Evolutionary conservation across 1,284 basidiomycete species (phyloP).

Genomic region (Thelephora terrestris): DNA sequence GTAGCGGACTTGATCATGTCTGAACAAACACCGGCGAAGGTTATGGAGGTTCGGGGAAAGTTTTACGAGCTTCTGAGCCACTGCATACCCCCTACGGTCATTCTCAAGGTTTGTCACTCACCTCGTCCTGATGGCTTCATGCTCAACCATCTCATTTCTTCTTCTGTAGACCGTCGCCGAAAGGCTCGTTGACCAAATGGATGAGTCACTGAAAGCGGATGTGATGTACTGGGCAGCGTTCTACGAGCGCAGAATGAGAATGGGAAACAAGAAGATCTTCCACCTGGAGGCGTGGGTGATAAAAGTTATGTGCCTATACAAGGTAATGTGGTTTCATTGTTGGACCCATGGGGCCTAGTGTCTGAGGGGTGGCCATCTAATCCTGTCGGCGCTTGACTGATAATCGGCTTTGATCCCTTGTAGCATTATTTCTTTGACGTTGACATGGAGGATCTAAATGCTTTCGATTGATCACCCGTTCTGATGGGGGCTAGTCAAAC

Average conservation of each 20-base stretch:
- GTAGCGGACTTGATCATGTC: conserved; percentile 90
- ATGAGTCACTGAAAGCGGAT: conserved; percentile 81
- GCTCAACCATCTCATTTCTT: not conserved
- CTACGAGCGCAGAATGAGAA: conserved; percentile 84
- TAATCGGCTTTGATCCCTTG: not conserved
- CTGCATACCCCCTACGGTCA: conserved; percentile 92
- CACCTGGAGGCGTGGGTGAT: conserved; percentile 91
- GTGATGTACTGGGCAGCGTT: conserved; percentile 96
- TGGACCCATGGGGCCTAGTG: not conserved
- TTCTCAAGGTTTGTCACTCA: conserved; percentile 62
- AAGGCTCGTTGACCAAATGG: conserved; percentile 76
- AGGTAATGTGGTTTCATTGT: conserved; percentile 31
- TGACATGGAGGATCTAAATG: conserved; percentile 31
- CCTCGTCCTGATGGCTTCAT: not conserved
- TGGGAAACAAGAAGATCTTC: conserved; percentile 91
- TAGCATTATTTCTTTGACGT: conserved; percentile 38
- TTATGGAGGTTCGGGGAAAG: conserved; percentile 89
- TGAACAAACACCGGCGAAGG: conserved; percentile 85
- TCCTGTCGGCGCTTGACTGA: conserved; percentile 7
- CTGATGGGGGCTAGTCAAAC: too few relatives aligned
- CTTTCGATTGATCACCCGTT: too few relatives aligned
- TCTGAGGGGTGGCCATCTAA: conserved; percentile 12
- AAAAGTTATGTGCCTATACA: conserved; percentile 75
- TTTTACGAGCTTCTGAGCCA: conserved; percentile 95
- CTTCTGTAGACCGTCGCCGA: conserved; percentile 75